A percentile compares a stretch with the other conserved stretches of the same genome.
These are phyloP conservation scores for Mortierella sp. DNA, from an alignment of 371 early-diverging fungal species.

Conservation along the genomic window DNA sequence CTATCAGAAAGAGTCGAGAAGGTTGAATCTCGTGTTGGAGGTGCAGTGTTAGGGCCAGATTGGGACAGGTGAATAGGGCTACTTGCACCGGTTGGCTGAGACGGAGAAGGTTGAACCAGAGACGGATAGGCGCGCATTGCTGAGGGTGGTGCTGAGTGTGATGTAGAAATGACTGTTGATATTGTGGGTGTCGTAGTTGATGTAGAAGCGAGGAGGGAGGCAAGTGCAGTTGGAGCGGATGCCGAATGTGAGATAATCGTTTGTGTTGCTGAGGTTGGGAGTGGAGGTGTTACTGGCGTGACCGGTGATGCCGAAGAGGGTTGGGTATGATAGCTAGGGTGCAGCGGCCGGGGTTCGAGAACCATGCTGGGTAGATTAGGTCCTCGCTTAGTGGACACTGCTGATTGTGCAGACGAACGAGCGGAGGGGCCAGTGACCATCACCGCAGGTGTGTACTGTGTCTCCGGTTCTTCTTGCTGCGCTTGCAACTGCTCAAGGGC, in stretches of 20 bases:
- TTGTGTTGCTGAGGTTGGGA: background rate
- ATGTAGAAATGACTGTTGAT: background rate
- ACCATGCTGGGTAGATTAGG: constrained; percentile 30
- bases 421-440: constrained; percentile 50
- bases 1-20: constrained; percentile 37
- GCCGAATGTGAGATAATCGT: background rate
- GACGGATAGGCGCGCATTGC: constrained; percentile 5
- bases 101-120: background rate
- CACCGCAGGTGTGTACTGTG: constrained; percentile 43
- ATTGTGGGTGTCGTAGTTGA: constrained; percentile 6
- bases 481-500: background rate
- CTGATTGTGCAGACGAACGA: constrained; percentile 47
- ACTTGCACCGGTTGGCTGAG: background rate
- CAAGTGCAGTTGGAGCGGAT: constrained; percentile 12
- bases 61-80: background rate
- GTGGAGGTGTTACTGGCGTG: background rate
- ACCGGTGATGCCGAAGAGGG: constrained; percentile 1
- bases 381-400: constrained; percentile 2
- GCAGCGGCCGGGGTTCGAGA: constrained; percentile 40
- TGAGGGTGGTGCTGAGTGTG: background rate
- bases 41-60: background rate
- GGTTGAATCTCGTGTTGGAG: constrained; percentile 24
- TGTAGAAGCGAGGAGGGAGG: constrained; percentile 7
- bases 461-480: background rate
- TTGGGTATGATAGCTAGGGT: constrained; percentile 12